Conservation (phyloP, 306 rosid genomes). For the Malus sylvestris region DNA sequence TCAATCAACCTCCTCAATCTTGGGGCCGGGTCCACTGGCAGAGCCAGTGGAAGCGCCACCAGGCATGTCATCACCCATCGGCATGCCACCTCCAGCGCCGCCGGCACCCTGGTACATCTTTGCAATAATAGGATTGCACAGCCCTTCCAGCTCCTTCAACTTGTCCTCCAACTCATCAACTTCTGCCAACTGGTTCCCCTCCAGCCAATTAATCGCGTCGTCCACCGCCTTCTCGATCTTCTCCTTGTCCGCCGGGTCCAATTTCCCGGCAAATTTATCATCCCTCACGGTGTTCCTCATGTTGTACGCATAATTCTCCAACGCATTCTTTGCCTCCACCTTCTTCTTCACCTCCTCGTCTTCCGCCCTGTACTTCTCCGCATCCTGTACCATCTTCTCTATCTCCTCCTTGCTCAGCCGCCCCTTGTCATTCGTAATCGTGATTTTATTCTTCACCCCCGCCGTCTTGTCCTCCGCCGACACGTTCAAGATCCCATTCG, state of each 20-base stretch:
- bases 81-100: slow-evolving; percentile 16
- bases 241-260: slow-evolving; percentile 43
- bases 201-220: slow-evolving; percentile 60
- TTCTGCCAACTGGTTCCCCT: slow-evolving; percentile 72
- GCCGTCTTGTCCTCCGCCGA: slow-evolving; percentile 80
- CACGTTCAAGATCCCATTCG: slow-evolving; percentile 69
- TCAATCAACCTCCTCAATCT: slow-evolving; percentile 83
- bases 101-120: slow-evolving; percentile 56
- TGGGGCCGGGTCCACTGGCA: slow-evolving; percentile 50
- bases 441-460: slow-evolving; percentile 82
- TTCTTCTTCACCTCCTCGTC: slow-evolving; percentile 87
- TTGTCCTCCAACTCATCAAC: slow-evolving; percentile 79
- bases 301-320: slow-evolving; percentile 79
- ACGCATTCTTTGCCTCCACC: slow-evolving; percentile 71
- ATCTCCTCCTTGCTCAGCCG: slow-evolving; percentile 80
- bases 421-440: slow-evolving; percentile 75
- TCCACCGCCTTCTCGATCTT: slow-evolving; percentile 71
- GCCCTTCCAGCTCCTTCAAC: slow-evolving; percentile 63
- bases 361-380: slow-evolving; percentile 76
- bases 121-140: slow-evolving; percentile 69
- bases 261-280: slow-evolving; percentile 56
- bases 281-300: slow-evolving; percentile 78
- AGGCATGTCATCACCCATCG: slow-evolving; percentile 23
- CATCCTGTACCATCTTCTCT: slow-evolving; percentile 77
- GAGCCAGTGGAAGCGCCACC: slow-evolving; percentile 26